Evolutionary conservation across 805 yeast genomes (phyloP).

Genomic region (Monosporozyma servazzii): DNA sequence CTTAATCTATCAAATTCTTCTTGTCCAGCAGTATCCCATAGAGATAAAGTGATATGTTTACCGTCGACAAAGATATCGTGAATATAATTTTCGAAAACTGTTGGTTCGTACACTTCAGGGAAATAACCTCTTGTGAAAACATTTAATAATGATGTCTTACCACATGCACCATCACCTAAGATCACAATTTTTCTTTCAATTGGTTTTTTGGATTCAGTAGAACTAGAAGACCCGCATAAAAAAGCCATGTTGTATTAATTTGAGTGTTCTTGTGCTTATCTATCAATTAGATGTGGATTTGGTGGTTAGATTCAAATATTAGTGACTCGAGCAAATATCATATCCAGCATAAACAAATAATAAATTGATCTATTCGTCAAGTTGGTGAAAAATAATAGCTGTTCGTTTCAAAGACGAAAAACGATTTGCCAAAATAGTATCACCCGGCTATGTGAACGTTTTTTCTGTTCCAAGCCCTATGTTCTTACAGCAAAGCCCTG

Average conservation of each 20-base stretch:
- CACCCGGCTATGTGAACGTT: too few relatives aligned
- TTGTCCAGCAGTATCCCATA: conserved; percentile 99
- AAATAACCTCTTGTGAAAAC: conserved; percentile 78
- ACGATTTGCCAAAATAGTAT: too few relatives aligned
- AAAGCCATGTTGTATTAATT: background rate
- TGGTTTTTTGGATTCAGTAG: background rate
- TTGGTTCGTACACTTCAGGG: conserved; percentile 91
- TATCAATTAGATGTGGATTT: too few relatives aligned
- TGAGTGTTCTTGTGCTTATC: background rate
- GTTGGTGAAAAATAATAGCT: background rate
- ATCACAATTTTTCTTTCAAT: conserved; percentile 67
- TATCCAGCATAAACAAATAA: background rate
- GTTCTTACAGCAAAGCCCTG: too few relatives aligned
- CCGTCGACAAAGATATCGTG: conserved; percentile 91
- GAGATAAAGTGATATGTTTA: conserved; percentile 81
- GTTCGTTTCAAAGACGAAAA: too few relatives aligned
- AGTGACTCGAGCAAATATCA: too few relatives aligned
- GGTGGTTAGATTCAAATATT: too few relatives aligned
- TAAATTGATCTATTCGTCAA: background rate
- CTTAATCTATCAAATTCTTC: conserved; percentile 92
- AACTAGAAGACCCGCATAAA: background rate
- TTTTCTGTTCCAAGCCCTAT: too few relatives aligned
- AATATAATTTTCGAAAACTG: conserved; percentile 94
- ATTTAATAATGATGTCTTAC: conserved; percentile 88
- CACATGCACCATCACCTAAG: conserved; percentile 97